A percentile compares a stretch with the other conserved stretches of the same genome.
These are phyloP conservation scores for Pisolithus orientalis DNA, from an alignment of 768 basidiomycete species.

Conservation along the genomic window DNA sequence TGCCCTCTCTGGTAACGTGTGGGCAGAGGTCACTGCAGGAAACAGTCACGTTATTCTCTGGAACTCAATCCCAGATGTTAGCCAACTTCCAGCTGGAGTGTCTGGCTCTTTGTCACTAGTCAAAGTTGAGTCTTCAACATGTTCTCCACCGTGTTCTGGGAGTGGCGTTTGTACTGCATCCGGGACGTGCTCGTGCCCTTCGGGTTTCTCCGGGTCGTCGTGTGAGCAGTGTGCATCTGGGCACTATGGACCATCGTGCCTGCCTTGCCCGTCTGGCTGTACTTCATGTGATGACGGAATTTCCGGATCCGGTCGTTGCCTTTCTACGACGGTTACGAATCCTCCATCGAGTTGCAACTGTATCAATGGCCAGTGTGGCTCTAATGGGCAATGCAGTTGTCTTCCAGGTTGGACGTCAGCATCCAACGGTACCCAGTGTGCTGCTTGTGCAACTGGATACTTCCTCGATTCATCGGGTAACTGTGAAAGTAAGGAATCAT, in stretches of 20 bases:
- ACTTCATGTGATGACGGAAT: slow-evolving; percentile 72
- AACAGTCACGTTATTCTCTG: slow-evolving; percentile 64
- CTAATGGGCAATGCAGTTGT: slow-evolving; percentile 67
- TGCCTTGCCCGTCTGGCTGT: slow-evolving; percentile 66
- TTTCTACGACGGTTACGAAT: slow-evolving; percentile 42
- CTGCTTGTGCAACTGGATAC: slow-evolving; percentile 69
- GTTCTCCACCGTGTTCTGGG: slow-evolving; percentile 70
- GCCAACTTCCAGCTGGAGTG: slow-evolving; percentile 53
- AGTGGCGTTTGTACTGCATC: slow-evolving; percentile 65
- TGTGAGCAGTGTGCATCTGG: slow-evolving; percentile 75
- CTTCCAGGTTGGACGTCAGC: slow-evolving; percentile 70
- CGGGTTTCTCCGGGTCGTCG: slow-evolving; percentile 70
- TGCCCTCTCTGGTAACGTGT: slow-evolving; percentile 62
- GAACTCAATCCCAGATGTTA: slow-evolving; percentile 71
- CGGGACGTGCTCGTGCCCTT: slow-evolving; percentile 65
- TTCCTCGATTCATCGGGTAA: slow-evolving; percentile 65
- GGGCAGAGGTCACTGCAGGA: slow-evolving; percentile 58
- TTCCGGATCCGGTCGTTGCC: slow-evolving; percentile 69
- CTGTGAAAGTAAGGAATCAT: slow-evolving; percentile 52
- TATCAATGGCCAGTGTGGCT: slow-evolving; percentile 68
- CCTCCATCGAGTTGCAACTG: slow-evolving; percentile 72
- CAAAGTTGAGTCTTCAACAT: slow-evolving; percentile 66
- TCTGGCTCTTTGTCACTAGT: slow-evolving; percentile 52
- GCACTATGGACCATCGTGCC: slow-evolving; percentile 71
- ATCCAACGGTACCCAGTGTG: slow-evolving; percentile 69